These are phyloP conservation scores for Blastosporella zonata DNA, from an alignment of 1,284 basidiomycete genomes.

Conservation along the genomic window DNA sequence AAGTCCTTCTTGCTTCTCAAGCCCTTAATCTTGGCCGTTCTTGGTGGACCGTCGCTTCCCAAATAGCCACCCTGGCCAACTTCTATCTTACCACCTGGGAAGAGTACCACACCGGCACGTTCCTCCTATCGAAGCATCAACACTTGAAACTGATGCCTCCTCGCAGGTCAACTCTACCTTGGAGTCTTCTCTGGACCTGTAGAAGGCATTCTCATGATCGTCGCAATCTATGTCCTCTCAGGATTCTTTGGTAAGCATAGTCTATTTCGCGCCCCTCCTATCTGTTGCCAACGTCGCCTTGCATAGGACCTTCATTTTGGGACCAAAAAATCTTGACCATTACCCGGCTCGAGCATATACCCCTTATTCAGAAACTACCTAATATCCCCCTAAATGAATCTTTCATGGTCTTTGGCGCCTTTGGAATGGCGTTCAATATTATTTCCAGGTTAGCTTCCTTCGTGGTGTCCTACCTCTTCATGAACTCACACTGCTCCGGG, in stretches of 20 bases:
- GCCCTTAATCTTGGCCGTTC: conserved; percentile 90
- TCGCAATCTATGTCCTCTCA: conserved; percentile 75
- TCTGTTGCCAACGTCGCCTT: not conserved
- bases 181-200: conserved; percentile 96
- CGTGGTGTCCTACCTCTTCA: no score
- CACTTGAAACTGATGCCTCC: not conserved
- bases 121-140: not conserved
- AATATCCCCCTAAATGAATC: conserved; percentile 81
- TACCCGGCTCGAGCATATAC: conserved; percentile 52
- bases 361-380: conserved; percentile 50
- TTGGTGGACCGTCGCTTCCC: conserved; percentile 93
- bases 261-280: conserved; percentile 1
- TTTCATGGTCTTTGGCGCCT: conserved; percentile 80
- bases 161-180: conserved; percentile 76
- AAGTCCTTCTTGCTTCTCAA: conserved; percentile 77
- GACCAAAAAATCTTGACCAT: conserved; percentile 69
- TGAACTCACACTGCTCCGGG: no score
- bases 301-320: conserved; percentile 79
- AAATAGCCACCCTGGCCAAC: conserved; percentile 85
- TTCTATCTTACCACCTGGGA: conserved; percentile 99
- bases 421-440: conserved; percentile 85
- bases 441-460: conserved; percentile 51
- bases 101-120: conserved; percentile 87
- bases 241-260: conserved; percentile 61
- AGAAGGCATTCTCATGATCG: conserved; percentile 92